These are phyloP conservation scores for Cytospora chrysosperma DNA, from an alignment of 2,329 filamentous ascomycete species.

Conservation along the genomic window DNA sequence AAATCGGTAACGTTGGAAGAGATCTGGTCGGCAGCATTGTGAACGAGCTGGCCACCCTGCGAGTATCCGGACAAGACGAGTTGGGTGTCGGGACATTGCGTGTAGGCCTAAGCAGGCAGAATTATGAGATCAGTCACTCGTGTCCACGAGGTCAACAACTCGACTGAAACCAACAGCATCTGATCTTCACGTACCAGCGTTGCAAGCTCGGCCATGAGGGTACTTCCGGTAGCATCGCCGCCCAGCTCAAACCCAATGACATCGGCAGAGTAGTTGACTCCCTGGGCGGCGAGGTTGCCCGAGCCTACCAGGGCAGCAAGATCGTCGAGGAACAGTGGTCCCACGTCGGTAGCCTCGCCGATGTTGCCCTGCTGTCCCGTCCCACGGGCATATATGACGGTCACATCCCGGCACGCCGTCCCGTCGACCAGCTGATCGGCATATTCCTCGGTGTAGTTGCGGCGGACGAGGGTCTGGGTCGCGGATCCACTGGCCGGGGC, in stretches of 20 bases:
- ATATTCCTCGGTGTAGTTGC: neutral
- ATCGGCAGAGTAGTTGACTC: constrained; percentile 31
- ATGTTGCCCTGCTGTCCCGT: constrained; percentile 23
- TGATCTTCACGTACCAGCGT: neutral
- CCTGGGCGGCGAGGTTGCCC: constrained; percentile 28
- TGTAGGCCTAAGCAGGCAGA: constrained; percentile 12
- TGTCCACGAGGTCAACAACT: neutral
- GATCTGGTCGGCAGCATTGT: constrained; percentile 30
- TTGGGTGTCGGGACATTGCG: constrained; percentile 39
- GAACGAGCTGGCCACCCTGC: constrained; percentile 34
- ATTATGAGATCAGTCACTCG: neutral
- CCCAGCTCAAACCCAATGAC: constrained; percentile 29
- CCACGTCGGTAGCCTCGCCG: constrained; percentile 25
- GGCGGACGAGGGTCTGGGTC: neutral
- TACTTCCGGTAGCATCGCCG: constrained; percentile 27
- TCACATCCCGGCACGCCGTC: constrained; percentile 22
- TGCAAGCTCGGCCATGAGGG: constrained; percentile 19
- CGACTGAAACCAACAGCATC: neutral
- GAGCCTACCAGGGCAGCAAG: constrained; percentile 24
- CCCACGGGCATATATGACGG: constrained; percentile 22
- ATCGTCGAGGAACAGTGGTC: constrained; percentile 29
- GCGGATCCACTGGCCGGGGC: neutral
- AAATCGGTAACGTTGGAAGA: constrained; percentile 24
- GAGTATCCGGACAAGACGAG: constrained; percentile 43
- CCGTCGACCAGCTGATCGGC: constrained; percentile 22